Conservation (phyloP, 73 alveolate genomes). For the Tetrahymena malaccensis region DNA sequence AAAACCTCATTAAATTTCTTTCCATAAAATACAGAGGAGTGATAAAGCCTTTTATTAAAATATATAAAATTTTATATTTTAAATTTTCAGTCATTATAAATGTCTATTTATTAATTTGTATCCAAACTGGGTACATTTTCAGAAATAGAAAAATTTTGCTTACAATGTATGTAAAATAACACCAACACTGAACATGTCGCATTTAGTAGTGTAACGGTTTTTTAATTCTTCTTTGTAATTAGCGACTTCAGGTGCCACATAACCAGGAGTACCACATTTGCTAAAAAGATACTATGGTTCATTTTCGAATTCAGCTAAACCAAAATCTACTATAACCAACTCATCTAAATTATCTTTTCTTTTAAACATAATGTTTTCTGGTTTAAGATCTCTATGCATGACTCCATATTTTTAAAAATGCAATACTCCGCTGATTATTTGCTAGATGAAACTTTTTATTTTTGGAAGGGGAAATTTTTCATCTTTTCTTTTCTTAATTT, state of each 20-base stretch:
- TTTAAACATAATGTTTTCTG: constrained; percentile 30
- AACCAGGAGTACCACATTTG: neutral
- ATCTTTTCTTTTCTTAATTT: neutral
- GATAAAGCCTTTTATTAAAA: neutral
- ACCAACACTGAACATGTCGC: neutral
- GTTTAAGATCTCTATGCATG: constrained; percentile 40
- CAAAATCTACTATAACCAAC: constrained; percentile 32
- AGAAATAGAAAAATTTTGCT: neutral
- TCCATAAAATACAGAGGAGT: neutral
- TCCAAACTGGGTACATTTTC: too few species aligned
- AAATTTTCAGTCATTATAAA: neutral
- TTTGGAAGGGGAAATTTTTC: neutral
- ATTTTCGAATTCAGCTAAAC: constrained; percentile 24
- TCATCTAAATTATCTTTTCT: constrained; percentile 11
- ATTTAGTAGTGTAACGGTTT: neutral
- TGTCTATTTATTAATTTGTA: neutral
- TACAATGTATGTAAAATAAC: neutral
- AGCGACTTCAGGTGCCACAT: neutral
- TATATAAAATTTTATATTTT: neutral
- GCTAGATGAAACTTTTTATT: neutral
- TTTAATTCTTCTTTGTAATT: neutral
- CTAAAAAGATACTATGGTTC: neutral
- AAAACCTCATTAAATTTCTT: neutral
- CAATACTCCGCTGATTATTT: neutral
- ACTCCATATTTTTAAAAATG: constrained; percentile 5